Evolutionary conservation across 495 filamentous ascomycete genomes (phyloP), one percentile per base, ranked within the genome.

Genomic region (Penicillium coprophilum): DNA sequence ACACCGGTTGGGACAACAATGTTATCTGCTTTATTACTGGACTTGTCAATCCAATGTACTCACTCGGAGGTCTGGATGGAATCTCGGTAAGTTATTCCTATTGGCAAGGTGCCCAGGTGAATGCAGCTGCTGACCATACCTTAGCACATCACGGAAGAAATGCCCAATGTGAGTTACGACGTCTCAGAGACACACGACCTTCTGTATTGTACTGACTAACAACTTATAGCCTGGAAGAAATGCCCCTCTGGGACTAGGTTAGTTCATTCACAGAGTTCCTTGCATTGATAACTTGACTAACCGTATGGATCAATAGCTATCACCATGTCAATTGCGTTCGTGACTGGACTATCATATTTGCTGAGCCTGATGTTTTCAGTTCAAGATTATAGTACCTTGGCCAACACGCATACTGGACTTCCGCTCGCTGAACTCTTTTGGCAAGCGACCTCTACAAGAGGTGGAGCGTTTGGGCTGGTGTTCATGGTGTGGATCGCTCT

Each of bases 1-100:
- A 81, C 19, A 87, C 85, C 2, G 88, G 87, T 0, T 92, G 84
- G 79, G 72, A 75, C 32, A 83, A 76, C 34, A 78, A 83, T 55
- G 88, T 85, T 0, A 80, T 93, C 27, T 88, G 83, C n/a, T 93
- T 93, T 63, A 73, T 91, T 17, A 77, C 85, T 0, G 89, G 89
- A 0, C 81, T 91, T 45, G 78, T 93, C 19, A 93, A 93, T 61
- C 89, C 88, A 2, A 80, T 90, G 9, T 93, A 87, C 59, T 82
- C 89, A 0, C 79, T 93, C 32, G 89, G 89, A 12, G 90, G 88
- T 0, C 81, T 88, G 11, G 87, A 88, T 66, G 72, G 72, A 11
- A 69, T 72, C 19, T 66, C 68, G 19, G 70, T 72, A 62, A 19
- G 67, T 49, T 82, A 28, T 13, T 31, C 23, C 28, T 3, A 30